Conservation (phyloP, 345 rosid genomes). For the Rhodamnia rubescens region DNA sequence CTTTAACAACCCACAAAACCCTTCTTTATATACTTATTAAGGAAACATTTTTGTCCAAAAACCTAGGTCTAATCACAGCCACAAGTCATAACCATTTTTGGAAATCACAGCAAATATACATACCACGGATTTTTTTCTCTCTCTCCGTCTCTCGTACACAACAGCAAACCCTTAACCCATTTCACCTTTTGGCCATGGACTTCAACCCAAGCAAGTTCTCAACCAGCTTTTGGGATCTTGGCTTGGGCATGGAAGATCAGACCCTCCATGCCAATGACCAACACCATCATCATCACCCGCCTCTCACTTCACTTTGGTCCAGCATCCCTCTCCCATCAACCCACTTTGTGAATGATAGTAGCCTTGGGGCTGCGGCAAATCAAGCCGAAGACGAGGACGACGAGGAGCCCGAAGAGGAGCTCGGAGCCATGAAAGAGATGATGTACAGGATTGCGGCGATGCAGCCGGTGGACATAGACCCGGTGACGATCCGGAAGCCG, state of each 20-base stretch:
- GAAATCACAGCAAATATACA: background rate
- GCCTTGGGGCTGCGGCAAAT: background rate
- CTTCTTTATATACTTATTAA: conserved; percentile 18
- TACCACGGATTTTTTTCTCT: conserved; percentile 1
- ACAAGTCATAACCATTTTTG: conserved; percentile 6
- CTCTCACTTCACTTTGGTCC: background rate
- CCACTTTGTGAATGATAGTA: conserved; percentile 2
- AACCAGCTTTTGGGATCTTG: conserved; percentile 4
- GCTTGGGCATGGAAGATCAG: conserved; percentile 5
- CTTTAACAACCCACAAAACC: conserved; percentile 31
- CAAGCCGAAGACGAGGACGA: conserved; percentile 26
- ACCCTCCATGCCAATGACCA: conserved; percentile 6
- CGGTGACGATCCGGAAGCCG: conserved; percentile 62
- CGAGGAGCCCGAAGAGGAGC: conserved; percentile 68
- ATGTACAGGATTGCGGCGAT: conserved; percentile 90
- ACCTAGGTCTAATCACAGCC: background rate
- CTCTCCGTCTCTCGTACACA: background rate
- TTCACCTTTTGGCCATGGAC: conserved; percentile 19
- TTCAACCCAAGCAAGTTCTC: conserved; percentile 31
- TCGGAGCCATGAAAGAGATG: conserved; percentile 93
- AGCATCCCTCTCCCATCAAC: background rate
- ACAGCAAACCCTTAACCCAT: background rate
- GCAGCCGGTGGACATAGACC: conserved; percentile 96
- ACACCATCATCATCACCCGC: conserved; percentile 13
- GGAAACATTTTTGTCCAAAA: background rate